Base-by-base conservation (phyloP, 352 stramenopile genomes). In the Salisapilia sapeloensis region DNA sequence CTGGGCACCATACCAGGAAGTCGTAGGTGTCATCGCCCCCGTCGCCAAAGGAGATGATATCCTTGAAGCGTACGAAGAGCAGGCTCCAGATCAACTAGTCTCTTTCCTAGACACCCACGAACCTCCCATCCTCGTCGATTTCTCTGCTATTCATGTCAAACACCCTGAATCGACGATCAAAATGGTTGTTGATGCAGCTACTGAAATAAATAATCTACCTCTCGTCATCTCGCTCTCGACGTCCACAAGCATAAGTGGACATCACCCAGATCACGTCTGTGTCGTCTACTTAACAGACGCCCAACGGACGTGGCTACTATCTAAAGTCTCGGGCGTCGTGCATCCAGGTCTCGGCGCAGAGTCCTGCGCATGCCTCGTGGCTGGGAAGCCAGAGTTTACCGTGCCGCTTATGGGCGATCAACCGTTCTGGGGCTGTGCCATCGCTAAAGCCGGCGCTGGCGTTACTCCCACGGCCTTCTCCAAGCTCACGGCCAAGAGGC, bases 391-490 rank as follows among this genome's bases (percentile, higher is more conserved):
- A 1, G 96, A 83, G 5, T 85, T 96, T 35, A 81, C 96, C 10
- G 89, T 91, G 35, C 90, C 90, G 5, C 96, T 97, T 37, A 96
- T 97, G 46, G 83, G 80, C 15, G 90, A 97, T 44, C 90, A 97
- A 46, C 76, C 65, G 19, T 96, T 97, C 45, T 97, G 90, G 90
- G 85, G 82, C 1, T 61, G 82, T 29, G 83, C 87, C 6, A 74
- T 94, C 0, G 41, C 77, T 24, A 64, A 61, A 0, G 60, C 67
- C 22, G 81, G 78, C 19, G 81, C 93, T 1, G 89, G 85, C 10
- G 71, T 90, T 5, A 57, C 72, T 33, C 81, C 84, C 10, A 89
- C 81, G 33, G 70, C 77, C 6, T 78, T 96, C 25, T 50, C 37
- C 4, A 47, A 84, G 24, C 36, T 97, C 15, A 95, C 78, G 8